A percentile compares a stretch with the other conserved stretches of the same genome.
phyloP scores from a whole-genome alignment of 768 basidiomycete species.

The Leccinum aurantiacum region DNA sequence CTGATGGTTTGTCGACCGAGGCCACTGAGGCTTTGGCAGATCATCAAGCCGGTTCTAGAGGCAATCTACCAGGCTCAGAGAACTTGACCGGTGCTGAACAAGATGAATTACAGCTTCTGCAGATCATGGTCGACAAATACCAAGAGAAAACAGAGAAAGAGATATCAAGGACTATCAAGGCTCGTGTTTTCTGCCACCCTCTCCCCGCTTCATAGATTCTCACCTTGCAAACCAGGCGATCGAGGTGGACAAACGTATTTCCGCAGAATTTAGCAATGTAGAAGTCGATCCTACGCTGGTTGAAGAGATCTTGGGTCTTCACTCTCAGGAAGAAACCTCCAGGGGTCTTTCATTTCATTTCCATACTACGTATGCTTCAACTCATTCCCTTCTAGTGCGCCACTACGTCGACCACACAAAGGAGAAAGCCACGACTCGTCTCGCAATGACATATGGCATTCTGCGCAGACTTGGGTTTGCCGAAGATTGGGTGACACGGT shows the following conservation, averaged over 20 bases:
- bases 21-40: constrained; percentile 6
- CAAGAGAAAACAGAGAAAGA: constrained; percentile 92
- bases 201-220: neutral
- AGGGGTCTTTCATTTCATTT: constrained; percentile 23
- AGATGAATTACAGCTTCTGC: constrained; percentile 58
- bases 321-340: constrained; percentile 37
- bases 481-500: constrained; percentile 67
- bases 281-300: constrained; percentile 61
- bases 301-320: constrained; percentile 59
- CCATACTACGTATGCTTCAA: neutral
- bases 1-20: constrained; percentile 9
- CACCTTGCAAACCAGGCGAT: constrained; percentile 45
- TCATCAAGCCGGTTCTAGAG: constrained; percentile 3
- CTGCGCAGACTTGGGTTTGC: constrained; percentile 76
- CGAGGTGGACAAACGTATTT: constrained; percentile 76
- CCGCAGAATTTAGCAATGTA: constrained; percentile 59
- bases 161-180: constrained; percentile 69
- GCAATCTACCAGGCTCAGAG: constrained; percentile 19
- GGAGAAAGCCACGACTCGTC: constrained; percentile 67
- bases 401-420: constrained; percentile 49
- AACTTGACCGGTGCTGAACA: constrained; percentile 37
- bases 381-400: constrained; percentile 12
- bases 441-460: constrained; percentile 81
- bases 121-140: constrained; percentile 72
- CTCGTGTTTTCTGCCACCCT: constrained; percentile 24